These are phyloP conservation scores for Rauvolfia tetraphylla DNA, from an alignment of 257 asterid species.

Conservation along the genomic window DNA sequence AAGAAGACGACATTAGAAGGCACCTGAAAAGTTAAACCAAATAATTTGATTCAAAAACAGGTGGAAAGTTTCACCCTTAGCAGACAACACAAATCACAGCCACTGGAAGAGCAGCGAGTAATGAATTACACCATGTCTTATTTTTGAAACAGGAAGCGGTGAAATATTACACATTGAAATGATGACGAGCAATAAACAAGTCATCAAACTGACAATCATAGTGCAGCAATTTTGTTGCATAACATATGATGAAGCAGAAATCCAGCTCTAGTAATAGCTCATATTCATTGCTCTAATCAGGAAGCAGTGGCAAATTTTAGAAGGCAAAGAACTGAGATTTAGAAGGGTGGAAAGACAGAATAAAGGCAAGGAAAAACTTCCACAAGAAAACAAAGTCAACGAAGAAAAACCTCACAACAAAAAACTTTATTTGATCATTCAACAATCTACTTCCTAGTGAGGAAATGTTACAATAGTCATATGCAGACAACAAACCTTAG, in stretches of 20 bases:
- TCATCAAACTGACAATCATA: neutral
- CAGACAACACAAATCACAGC: neutral
- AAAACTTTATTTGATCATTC: neutral
- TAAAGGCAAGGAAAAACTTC: neutral
- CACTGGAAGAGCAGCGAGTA: neutral
- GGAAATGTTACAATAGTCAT: neutral
- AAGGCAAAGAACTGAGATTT: neutral
- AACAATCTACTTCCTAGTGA: neutral
- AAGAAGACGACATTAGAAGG: neutral
- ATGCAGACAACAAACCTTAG: neutral
- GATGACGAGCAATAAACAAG: neutral
- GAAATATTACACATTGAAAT: neutral
- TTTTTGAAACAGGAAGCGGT: neutral
- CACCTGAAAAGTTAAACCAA: neutral
- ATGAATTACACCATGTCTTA: neutral
- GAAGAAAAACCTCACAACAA: neutral
- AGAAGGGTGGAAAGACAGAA: neutral
- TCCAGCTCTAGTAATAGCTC: neutral
- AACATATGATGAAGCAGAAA: neutral
- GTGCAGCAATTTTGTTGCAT: neutral
- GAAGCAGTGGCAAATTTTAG: neutral
- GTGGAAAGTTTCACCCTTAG: neutral
- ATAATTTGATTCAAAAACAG: neutral
- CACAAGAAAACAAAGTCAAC: neutral
- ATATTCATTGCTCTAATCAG: neutral